Conservation (phyloP, 768 basidiomycete genomes). For the Lentinula detonsa region DNA sequence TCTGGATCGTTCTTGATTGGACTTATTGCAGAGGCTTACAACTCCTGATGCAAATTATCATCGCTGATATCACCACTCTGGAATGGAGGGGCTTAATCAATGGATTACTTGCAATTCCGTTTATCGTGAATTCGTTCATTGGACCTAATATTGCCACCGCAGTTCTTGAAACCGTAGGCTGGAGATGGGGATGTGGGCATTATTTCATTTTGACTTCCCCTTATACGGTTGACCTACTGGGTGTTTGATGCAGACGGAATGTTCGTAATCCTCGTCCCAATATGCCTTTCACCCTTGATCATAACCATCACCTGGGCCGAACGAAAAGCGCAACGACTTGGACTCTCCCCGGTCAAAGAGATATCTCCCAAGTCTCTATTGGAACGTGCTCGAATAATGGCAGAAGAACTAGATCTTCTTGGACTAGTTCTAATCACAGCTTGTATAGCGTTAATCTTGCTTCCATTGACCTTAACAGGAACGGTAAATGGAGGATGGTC, state of each 20-base stretch:
- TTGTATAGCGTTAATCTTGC: constrained; percentile 43
- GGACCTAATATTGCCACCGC: constrained; percentile 56
- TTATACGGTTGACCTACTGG: background rate
- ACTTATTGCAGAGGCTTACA: constrained; percentile 42
- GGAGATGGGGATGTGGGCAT: constrained; percentile 67
- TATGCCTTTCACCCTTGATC: constrained; percentile 45
- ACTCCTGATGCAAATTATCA: constrained; percentile 57
- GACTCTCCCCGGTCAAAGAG: constrained; percentile 14
- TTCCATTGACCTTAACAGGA: constrained; percentile 47
- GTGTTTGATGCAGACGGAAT: constrained; percentile 35
- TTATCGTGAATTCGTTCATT: constrained; percentile 59
- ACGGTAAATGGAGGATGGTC: constrained; percentile 35
- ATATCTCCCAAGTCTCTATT: constrained; percentile 9
- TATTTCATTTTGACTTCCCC: background rate
- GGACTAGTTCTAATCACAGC: constrained; percentile 47
- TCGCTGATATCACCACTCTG: constrained; percentile 56
- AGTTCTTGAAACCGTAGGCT: constrained; percentile 35
- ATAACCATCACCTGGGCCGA: constrained; percentile 52
- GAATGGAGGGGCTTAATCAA: constrained; percentile 50
- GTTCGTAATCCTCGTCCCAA: constrained; percentile 53
- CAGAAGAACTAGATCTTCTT: constrained; percentile 37
- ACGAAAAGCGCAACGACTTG: constrained; percentile 34
- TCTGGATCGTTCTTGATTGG: constrained; percentile 18
- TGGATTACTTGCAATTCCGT: constrained; percentile 40
- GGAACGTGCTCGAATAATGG: constrained; percentile 17